Conservation (phyloP, 2,329 filamentous ascomycete genomes). For the Tolypocladium tropicale region DNA sequence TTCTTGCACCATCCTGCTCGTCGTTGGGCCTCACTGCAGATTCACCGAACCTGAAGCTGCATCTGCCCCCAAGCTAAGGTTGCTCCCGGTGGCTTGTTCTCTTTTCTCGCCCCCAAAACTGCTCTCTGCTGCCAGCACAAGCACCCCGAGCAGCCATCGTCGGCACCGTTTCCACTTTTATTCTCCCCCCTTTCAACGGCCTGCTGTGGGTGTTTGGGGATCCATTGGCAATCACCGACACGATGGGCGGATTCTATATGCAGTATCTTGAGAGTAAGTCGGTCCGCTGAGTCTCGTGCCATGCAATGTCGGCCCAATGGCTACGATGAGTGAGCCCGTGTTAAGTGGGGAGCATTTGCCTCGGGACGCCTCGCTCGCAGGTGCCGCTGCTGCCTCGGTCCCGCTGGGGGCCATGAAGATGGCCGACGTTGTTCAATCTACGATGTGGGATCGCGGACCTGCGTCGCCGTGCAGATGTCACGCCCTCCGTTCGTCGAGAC, state of each 20-base stretch:
- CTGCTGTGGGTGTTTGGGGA: background rate
- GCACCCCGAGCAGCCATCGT: background rate
- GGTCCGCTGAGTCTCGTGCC: conserved; percentile 4
- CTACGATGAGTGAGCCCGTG: background rate
- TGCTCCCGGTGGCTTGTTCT: background rate
- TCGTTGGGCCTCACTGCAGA: conserved; percentile 48
- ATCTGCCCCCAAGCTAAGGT: background rate
- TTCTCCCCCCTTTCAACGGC: conserved; percentile 4
- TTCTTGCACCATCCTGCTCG: conserved; percentile 6
- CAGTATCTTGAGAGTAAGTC: conserved; percentile 67
- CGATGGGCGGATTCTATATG: conserved; percentile 58
- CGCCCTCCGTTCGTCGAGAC: background rate
- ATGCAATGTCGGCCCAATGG: background rate
- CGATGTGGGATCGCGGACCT: background rate
- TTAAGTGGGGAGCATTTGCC: background rate
- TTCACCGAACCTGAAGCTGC: conserved; percentile 8
- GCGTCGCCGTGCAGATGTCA: background rate
- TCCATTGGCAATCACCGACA: conserved; percentile 21
- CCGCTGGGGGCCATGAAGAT: background rate
- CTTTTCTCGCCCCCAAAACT: background rate
- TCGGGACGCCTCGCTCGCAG: background rate
- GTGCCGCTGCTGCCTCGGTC: background rate
- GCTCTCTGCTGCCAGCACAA: background rate
- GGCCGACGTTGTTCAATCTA: background rate
- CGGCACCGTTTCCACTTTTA: conserved; percentile 12